These are phyloP conservation scores for Eucalyptus dawsonii DNA, from an alignment of 345 rosid species.

Conservation along the genomic window DNA sequence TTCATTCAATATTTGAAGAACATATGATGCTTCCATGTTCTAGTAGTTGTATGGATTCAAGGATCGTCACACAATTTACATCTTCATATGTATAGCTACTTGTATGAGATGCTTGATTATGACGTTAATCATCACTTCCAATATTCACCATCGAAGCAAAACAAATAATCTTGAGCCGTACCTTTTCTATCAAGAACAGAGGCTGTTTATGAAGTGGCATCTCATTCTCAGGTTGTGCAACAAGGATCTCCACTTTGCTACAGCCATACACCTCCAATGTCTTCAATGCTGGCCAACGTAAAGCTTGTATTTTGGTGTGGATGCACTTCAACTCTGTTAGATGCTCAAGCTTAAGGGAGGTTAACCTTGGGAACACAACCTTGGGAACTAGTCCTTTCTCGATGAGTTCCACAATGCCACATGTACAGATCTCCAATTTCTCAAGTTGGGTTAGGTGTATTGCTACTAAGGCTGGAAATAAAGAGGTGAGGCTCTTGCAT, in stretches of 20 bases:
- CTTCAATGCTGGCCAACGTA: background rate
- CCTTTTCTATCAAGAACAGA: background rate
- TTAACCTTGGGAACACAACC: background rate
- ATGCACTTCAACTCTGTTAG: background rate
- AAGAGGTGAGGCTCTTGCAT: background rate
- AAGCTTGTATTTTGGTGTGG: rapidly evolving
- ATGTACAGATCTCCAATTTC: rapidly evolving
- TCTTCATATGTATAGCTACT: background rate
- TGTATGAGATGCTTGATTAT: background rate
- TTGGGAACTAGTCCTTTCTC: background rate
- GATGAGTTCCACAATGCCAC: background rate
- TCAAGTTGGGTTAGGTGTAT: background rate
- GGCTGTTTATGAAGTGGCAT: background rate
- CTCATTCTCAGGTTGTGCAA: rapidly evolving
- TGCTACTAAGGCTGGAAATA: background rate
- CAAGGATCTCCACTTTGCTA: background rate
- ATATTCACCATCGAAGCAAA: background rate
- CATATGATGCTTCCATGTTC: rapidly evolving
- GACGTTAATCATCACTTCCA: background rate
- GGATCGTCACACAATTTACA: rapidly evolving
- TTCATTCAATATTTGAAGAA: background rate
- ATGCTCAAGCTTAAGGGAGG: background rate
- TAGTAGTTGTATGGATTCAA: background rate
- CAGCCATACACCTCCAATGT: background rate
- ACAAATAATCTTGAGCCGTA: background rate